A percentile compares a stretch with the other conserved stretches of the same genome.
Conservation (phyloP, 2,329 filamentous ascomycete species). For the Neocatenulostroma microsporum region DNA sequence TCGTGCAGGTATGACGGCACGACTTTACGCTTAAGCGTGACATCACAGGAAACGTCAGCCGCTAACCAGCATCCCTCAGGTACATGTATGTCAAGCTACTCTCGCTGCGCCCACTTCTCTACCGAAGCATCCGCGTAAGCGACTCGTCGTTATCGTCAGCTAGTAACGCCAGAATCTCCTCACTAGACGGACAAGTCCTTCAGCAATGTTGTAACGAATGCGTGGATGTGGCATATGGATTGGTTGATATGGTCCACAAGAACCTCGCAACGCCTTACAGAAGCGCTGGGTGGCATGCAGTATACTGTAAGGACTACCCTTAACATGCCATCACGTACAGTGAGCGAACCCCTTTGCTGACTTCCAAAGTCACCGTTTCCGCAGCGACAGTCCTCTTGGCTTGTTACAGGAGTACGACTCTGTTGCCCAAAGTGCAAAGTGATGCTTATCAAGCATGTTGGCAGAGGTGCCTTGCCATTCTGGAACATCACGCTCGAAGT, state of each 20-base stretch:
- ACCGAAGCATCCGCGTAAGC: not conserved
- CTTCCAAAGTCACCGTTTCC: not conserved
- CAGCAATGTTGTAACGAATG: not conserved
- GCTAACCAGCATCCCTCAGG: no score
- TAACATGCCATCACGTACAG: not conserved
- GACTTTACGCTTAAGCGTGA: constrained; percentile 1
- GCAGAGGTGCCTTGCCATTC: not conserved
- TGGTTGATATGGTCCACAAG: not conserved
- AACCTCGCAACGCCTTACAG: not conserved
- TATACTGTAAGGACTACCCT: not conserved
- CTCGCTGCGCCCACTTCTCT: not conserved
- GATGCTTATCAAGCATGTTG: not conserved
- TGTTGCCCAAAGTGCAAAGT: no score
- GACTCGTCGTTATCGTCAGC: no score
- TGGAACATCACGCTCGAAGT: not conserved
- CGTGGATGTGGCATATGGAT: not conserved
- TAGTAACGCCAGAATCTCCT: not conserved
- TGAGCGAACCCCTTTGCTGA: not conserved
- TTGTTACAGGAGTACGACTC: no score
- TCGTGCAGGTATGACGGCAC: not conserved
- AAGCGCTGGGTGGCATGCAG: not conserved
- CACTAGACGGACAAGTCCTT: not conserved
- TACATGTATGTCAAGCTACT: not conserved
- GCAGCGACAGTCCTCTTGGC: not conserved
- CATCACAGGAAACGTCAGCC: no score